These are phyloP conservation scores for Saturnispora sanitii DNA, from an alignment of 805 yeast species.

Conservation along the genomic window DNA sequence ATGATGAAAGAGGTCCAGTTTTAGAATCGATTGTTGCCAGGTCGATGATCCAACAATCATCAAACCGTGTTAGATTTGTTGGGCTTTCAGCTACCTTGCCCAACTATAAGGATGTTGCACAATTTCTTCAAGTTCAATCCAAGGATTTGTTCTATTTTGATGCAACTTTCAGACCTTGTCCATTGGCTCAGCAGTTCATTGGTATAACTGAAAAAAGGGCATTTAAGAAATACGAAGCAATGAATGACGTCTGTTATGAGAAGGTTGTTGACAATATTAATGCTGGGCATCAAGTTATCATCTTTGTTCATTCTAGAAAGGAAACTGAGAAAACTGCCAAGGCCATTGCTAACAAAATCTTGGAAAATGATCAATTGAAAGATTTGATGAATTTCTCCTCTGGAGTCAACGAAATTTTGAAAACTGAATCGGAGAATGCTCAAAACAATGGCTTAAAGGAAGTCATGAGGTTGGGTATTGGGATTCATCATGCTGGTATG, in stretches of 20 bases:
- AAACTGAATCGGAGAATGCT: slow-evolving; percentile 50
- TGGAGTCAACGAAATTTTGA: slow-evolving; percentile 54
- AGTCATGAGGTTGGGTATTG: slow-evolving; percentile 64
- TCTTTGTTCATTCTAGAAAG: slow-evolving; percentile 89
- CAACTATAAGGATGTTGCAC: slow-evolving; percentile 78
- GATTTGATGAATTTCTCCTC: slow-evolving; percentile 36
- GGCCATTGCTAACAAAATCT: slow-evolving; percentile 53
- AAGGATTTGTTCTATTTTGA: slow-evolving; percentile 74
- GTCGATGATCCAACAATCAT: slow-evolving; percentile 35
- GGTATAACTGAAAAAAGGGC: slow-evolving; percentile 83
- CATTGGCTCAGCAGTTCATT: slow-evolving; percentile 76
- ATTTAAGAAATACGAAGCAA: slow-evolving; percentile 64
- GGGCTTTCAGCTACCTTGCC: slow-evolving; percentile 93
- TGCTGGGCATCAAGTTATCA: slow-evolving; percentile 68
- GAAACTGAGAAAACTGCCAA: slow-evolving; percentile 82
- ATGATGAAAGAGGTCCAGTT: slow-evolving; percentile 94
- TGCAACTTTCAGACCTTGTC: slow-evolving; percentile 82
- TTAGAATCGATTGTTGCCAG: slow-evolving; percentile 81
- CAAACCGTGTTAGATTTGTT: slow-evolving; percentile 58
- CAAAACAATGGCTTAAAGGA: slow-evolving; percentile 46
- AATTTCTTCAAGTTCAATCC: slow-evolving; percentile 54
- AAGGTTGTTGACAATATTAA: slow-evolving; percentile 54
- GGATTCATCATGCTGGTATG: slow-evolving; percentile 89
- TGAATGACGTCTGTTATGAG: slow-evolving; percentile 87
- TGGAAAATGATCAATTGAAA: slow-evolving; percentile 43